Base-by-base conservation (phyloP, 306 rosid genomes). In the Corylus avellana region DNA sequence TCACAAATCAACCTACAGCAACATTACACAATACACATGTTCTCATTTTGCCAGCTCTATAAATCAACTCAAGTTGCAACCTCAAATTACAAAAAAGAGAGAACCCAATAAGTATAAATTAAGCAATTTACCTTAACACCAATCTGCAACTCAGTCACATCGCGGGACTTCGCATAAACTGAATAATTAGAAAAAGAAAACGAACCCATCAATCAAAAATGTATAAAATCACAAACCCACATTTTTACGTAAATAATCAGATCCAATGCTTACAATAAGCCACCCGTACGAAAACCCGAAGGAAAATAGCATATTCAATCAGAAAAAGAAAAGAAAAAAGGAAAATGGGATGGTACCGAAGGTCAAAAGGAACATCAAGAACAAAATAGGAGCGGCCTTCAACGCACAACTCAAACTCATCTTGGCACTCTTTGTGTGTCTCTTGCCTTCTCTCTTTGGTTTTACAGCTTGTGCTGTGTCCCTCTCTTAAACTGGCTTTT, bases 81-180 rank as follows among this genome's bases (percentile, higher is more conserved):
- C 20, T 47, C 75, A 73, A 71, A 39, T 73, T 17, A 55, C 25
- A 63, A 64, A 79, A 32, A n/a, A 37, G 68, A 73, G 7, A 9
- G 8, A 35, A 70, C 17, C 47, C 48, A 35, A 32, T 62, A 27
- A 4, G 72, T 62, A 27, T 50, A 75, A 47, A 22, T 8, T 9
- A 12, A 29, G 67, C 22, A 75, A 5, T 68, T 75, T 79, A 95
- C 99, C 99, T 94, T 93, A 72, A 96, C 94, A 61, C 96, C 98
- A 77, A 96, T 91, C 91, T 93, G 98, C 79, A 93, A 85, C 74
- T 89, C 94, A 4, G 86, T 91, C 50, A 95, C 99, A 83, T 95
- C 99, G 10, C 72, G 77, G 0, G 66, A 58, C 75, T 86, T 91
- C 14, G 93, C 93, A 77, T 81, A 88, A 83, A 83, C 99, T 95